A percentile compares a stretch with the other conserved stretches of the same genome.
Conservation (phyloP, 345 rosid genomes). For the Melaleuca quinquenervia region DNA sequence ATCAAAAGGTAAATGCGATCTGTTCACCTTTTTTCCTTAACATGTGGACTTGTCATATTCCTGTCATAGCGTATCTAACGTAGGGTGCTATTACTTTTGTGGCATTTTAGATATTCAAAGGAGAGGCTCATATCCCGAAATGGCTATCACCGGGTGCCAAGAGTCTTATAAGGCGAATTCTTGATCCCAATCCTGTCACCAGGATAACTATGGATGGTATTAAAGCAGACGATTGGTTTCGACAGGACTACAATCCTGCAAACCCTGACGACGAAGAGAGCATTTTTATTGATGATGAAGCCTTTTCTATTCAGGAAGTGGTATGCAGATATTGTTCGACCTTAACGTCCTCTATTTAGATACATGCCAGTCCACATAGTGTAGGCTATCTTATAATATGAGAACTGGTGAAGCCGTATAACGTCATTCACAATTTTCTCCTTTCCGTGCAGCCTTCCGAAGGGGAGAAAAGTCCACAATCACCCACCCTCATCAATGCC, state of each 20-base stretch:
- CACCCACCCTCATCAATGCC: constrained; percentile 62
- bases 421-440: background rate
- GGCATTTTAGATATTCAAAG: constrained; percentile 66
- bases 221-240: constrained; percentile 74
- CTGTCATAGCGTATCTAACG: background rate
- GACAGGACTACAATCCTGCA: constrained; percentile 50
- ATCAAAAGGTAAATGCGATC: constrained; percentile 54
- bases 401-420: background rate
- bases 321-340: constrained; percentile 18
- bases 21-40: background rate
- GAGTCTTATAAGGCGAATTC: constrained; percentile 61
- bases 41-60: background rate
- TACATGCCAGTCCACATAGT: background rate
- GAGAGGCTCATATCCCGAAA: constrained; percentile 67
- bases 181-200: constrained; percentile 68
- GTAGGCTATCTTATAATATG: background rate
- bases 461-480: constrained; percentile 37
- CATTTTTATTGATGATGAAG: constrained; percentile 32
- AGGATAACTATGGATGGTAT: constrained; percentile 57
- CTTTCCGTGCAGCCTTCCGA: constrained; percentile 33
- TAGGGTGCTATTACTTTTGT: background rate
- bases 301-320: constrained; percentile 41
- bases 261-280: constrained; percentile 60
- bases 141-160: constrained; percentile 77
- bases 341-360: background rate